Base-by-base conservation (phyloP, 257 asterid genomes). In the Avicennia marina region DNA sequence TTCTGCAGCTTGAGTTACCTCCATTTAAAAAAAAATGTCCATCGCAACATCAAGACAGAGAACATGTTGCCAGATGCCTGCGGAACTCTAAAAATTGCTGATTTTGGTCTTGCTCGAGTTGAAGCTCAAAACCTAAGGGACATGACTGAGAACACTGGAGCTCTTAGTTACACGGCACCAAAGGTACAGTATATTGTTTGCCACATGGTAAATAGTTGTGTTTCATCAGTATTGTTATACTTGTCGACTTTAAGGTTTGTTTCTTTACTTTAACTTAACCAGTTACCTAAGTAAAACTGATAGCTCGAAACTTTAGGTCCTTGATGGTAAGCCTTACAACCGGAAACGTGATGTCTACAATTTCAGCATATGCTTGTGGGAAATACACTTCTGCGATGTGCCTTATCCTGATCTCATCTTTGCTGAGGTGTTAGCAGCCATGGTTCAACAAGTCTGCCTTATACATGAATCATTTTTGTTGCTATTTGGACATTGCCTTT, bases 141-240 rank as follows among this genome's bases (percentile, higher is more conserved):
- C 67, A 81, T 78, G 85, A 81, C 88, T 4, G 88, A 82, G 40
- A 77, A 75, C 68, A 77, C 85, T 7, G 89, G 89, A 17, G 78
- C 89, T 12, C 85, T 81, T 31, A 83, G 89, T 56, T 81, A 81
- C 71, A 81, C 78, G 89, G 89, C 85, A 18, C 85, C 85, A 0
- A 85, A 81, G 81, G 85, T 81, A 75, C 12, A 56, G 12, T 27
- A 11, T 47, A 17, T 15, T 40, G 44, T 24, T 12, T 26, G 20
- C 53, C 38, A 25, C 20, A 48, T 11, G 32, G 15, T 33, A 18
- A 27, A 42, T 22, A 49, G 34, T 15, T 44, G 36, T 48, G n/a
- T n/a, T 11, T 9, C 11, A 10, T 26, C 7, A 9, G 3, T 22
- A 38, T 18, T 19, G 10, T 1, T 26, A 11, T 17, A 2, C 21